Conservation (phyloP, 139 green algal species). For the Chlorella sp. region DNA sequence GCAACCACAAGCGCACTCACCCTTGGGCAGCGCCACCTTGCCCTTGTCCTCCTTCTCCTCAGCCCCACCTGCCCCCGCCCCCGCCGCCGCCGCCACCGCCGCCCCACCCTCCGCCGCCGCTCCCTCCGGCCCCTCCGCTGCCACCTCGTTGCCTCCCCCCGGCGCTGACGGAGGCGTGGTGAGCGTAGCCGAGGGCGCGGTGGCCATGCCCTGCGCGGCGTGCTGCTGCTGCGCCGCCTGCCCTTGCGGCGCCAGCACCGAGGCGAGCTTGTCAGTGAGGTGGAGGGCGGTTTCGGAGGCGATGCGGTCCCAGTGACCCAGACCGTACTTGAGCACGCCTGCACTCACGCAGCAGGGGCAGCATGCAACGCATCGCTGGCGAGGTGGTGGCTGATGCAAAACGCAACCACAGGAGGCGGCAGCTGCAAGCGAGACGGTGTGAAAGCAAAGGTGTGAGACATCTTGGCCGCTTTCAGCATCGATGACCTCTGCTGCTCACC, state of each 20-base stretch:
- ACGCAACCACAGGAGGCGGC: too few species aligned
- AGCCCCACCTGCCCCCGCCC: neutral
- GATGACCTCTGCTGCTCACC: slow-evolving; percentile 24
- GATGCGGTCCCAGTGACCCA: slow-evolving; percentile 79
- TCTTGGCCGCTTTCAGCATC: neutral
- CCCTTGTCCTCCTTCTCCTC: slow-evolving; percentile 2
- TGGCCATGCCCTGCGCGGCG: neutral
- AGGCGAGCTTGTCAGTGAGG: slow-evolving; percentile 65
- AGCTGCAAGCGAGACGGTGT: too few species aligned
- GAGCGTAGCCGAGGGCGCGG: neutral
- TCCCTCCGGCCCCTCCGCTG: neutral
- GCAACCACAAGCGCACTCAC: neutral
- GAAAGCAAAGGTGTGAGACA: neutral
- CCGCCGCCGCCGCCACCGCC: neutral
- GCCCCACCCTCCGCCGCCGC: neutral
- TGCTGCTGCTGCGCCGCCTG: slow-evolving; percentile 7
- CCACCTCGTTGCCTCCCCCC: too few species aligned
- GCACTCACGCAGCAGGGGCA: neutral
- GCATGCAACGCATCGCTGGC: neutral
- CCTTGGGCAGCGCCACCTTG: neutral
- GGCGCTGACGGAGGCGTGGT: too few species aligned
- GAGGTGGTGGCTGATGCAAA: neutral
- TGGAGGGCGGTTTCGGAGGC: slow-evolving; percentile 55
- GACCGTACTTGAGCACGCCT: slow-evolving; percentile 54
- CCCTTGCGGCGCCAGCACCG: slow-evolving; percentile 23